Evolutionary conservation across 2,329 filamentous ascomycete species (phyloP).

Genomic region (Alternaria longipes): DNA sequence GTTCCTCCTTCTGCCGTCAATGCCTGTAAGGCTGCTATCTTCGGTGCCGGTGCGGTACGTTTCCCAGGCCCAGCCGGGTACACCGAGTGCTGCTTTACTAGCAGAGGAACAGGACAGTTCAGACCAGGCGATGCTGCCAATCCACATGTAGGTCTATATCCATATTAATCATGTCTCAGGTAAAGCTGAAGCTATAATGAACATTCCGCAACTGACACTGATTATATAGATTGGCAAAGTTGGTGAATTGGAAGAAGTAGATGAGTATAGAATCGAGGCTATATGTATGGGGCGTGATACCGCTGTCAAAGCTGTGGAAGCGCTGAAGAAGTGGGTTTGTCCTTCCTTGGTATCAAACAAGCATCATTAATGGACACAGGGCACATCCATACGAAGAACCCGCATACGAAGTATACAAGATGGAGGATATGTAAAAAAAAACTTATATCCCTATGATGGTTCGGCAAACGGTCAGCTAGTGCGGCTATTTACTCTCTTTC

Average conservation of each 20-base stretch:
- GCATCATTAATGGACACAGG: slow-evolving; percentile 32
- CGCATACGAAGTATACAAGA: slow-evolving; percentile 58
- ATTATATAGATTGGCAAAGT: slow-evolving; percentile 61
- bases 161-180: neutral
- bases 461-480: neutral
- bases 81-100: slow-evolving; percentile 55
- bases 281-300: slow-evolving; percentile 68
- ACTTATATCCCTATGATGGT: neutral
- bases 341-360: neutral
- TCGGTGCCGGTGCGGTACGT: slow-evolving; percentile 56
- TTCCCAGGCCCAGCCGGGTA: slow-evolving; percentile 55
- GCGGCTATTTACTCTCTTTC: neutral
- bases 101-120: slow-evolving; percentile 70
- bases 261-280: slow-evolving; percentile 71
- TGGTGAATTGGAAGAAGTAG: slow-evolving; percentile 66
- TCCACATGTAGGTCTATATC: slow-evolving; percentile 56
- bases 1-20: slow-evolving; percentile 50
- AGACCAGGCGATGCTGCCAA: slow-evolving; percentile 68
- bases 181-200: neutral
- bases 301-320: slow-evolving; percentile 65
- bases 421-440: slow-evolving; percentile 53
- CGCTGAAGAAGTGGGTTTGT: slow-evolving; percentile 65
- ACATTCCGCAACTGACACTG: neutral
- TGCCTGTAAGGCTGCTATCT: slow-evolving; percentile 56
- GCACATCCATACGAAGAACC: slow-evolving; percentile 58